phyloP scores from a whole-genome alignment of 495 filamentous ascomycete species.

The Tetracladium marchalianum region DNA sequence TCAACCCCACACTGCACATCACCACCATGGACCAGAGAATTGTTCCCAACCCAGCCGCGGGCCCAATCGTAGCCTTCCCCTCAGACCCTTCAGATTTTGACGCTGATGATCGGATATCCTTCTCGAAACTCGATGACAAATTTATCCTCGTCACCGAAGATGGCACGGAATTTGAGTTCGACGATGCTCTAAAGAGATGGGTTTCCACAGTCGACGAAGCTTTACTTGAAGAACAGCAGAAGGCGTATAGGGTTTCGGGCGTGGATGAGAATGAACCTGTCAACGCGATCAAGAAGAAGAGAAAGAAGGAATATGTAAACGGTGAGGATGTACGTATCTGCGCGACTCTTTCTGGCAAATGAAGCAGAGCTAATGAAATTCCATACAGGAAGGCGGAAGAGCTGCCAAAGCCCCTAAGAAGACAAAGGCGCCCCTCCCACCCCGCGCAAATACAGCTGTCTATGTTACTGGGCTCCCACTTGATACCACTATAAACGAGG shows the following conservation, averaged over 20 bases:
- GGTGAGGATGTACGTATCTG: constrained; percentile 46
- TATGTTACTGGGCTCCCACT: constrained; percentile 79
- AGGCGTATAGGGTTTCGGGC: constrained; percentile 59
- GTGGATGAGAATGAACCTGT: constrained; percentile 53
- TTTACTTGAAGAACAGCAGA: constrained; percentile 66
- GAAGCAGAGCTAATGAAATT: constrained; percentile 2
- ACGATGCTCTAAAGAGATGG: constrained; percentile 66
- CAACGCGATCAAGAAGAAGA: constrained; percentile 50
- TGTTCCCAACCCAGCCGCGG: neutral
- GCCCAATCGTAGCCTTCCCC: constrained; percentile 41
- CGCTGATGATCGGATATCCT: constrained; percentile 75
- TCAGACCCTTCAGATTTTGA: constrained; percentile 67
- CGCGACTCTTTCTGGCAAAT: neutral
- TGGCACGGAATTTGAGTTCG: constrained; percentile 77
- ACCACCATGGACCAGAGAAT: constrained; percentile 15
- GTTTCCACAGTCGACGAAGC: constrained; percentile 71
- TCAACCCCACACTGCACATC: neutral
- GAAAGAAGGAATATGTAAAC: constrained; percentile 58
- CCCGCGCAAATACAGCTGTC: constrained; percentile 76
- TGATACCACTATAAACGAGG: constrained; percentile 69
- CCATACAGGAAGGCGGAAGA: constrained; percentile 20
- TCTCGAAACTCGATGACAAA: constrained; percentile 68
- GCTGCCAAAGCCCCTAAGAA: constrained; percentile 34
- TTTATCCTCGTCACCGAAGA: constrained; percentile 79
- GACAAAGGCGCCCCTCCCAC: constrained; percentile 37